A percentile compares a stretch with the other conserved stretches of the same genome.
phyloP scores from a whole-genome alignment of 2,329 filamentous ascomycete species.

The Zymoseptoria pseudotritici region DNA sequence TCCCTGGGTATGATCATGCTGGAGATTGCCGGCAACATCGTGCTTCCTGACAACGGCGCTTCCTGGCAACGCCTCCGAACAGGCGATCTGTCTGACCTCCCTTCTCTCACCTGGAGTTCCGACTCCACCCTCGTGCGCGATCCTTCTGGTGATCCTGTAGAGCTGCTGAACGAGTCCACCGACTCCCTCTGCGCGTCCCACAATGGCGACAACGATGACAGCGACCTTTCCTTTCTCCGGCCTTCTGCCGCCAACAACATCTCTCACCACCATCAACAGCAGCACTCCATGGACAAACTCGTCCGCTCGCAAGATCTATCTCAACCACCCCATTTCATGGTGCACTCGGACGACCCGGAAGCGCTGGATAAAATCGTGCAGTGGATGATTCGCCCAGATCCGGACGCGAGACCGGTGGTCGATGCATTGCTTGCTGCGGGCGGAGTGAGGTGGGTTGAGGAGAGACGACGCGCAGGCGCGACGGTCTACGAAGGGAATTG shows the following conservation, averaged over 20 bases:
- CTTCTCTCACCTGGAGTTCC: slow-evolving; percentile 73
- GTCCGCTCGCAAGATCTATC: slow-evolving; percentile 47
- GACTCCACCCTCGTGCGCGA: slow-evolving; percentile 67
- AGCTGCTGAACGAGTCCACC: slow-evolving; percentile 27
- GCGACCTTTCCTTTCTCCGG: slow-evolving; percentile 25
- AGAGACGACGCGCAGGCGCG: slow-evolving; percentile 74
- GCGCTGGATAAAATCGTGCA: slow-evolving; percentile 78
- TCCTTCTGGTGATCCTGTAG: slow-evolving; percentile 57
- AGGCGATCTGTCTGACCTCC: slow-evolving; percentile 82
- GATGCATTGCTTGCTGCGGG: slow-evolving; percentile 65
- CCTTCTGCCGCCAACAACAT: slow-evolving; percentile 15
- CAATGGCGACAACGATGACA: slow-evolving; percentile 32
- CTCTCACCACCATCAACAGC: background rate
- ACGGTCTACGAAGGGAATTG: slow-evolving; percentile 94
- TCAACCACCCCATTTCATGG: slow-evolving; percentile 80
- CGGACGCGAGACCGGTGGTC: slow-evolving; percentile 63
- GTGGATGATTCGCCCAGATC: slow-evolving; percentile 79
- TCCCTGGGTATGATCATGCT: slow-evolving; percentile 89
- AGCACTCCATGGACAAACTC: slow-evolving; percentile 4
- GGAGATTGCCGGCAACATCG: slow-evolving; percentile 89
- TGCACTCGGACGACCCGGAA: slow-evolving; percentile 60
- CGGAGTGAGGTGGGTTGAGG: slow-evolving; percentile 72
- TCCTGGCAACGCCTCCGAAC: slow-evolving; percentile 86
- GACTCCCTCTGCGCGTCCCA: slow-evolving; percentile 22
- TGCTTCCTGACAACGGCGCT: slow-evolving; percentile 84